A percentile compares a stretch with the other conserved stretches of the same genome.
Evolutionary conservation across 2,329 filamentous ascomycete species (phyloP).

Genomic region (Colletotrichum caudatum): DNA sequence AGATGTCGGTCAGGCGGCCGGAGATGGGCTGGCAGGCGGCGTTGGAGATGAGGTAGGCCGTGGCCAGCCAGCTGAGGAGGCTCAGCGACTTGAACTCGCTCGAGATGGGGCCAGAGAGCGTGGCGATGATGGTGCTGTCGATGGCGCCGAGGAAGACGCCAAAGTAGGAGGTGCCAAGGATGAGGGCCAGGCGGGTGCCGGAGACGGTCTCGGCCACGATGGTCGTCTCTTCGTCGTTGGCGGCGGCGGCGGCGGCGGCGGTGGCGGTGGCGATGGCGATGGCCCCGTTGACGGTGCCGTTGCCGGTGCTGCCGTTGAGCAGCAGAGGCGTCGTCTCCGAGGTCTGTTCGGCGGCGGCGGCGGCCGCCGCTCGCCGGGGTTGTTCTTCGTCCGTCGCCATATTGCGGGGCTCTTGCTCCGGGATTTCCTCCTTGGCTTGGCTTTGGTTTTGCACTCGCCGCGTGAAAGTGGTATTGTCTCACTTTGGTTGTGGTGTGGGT

Average conservation of each 20-base stretch:
- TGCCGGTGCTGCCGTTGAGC: conserved; percentile 24
- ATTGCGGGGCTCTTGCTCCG: neutral
- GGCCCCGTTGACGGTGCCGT: conserved; percentile 22
- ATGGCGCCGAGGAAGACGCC: conserved; percentile 74
- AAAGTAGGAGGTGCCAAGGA: conserved; percentile 65
- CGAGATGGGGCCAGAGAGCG: conserved; percentile 84
- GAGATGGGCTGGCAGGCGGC: conserved; percentile 88
- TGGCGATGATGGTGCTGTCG: conserved; percentile 88
- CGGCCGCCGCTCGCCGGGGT: conserved; percentile 12
- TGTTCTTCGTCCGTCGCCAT: conserved; percentile 37
- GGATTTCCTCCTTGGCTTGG: neutral
- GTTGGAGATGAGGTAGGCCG: conserved; percentile 89
- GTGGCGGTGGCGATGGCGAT: too few species aligned
- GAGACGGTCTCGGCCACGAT: conserved; percentile 63
- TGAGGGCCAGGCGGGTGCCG: conserved; percentile 62
- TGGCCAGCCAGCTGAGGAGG: conserved; percentile 88
- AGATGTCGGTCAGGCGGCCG: conserved; percentile 89
- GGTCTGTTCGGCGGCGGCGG: conserved; percentile 13
- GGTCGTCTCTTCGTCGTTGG: conserved; percentile 58
- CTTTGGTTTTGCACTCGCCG: neutral
- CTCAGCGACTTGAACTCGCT: conserved; percentile 85
- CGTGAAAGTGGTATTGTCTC: neutral
- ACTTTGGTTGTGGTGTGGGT: neutral
- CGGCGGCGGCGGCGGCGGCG: conserved; percentile 4
- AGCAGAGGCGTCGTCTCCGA: conserved; percentile 41